Percentiles rank a stretch among this genome's conserved stretches.
phyloP scores from a whole-genome alignment of 495 filamentous ascomycete species.

The Neurospora tetrasperma region DNA sequence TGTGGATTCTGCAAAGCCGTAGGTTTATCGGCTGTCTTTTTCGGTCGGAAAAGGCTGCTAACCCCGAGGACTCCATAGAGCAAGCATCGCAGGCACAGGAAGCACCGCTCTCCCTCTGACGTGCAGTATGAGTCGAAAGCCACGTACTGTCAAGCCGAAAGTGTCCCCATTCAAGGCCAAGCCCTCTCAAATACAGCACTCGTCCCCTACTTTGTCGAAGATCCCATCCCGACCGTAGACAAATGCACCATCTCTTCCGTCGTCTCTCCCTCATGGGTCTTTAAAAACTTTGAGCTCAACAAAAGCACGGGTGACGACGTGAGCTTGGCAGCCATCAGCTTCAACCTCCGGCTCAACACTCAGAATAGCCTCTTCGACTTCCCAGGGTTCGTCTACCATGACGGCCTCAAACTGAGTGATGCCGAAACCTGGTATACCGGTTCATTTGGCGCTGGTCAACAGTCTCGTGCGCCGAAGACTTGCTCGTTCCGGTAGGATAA shows the following conservation, averaged over 20 bases:
- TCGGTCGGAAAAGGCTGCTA: background rate
- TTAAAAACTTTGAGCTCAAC: slow-evolving; percentile 16
- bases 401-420: background rate
- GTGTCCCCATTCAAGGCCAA: slow-evolving; percentile 6
- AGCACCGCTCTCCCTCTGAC: slow-evolving; percentile 2
- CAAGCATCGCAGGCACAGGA: slow-evolving; percentile 11
- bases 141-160: slow-evolving; percentile 2
- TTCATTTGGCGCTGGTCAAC: slow-evolving; percentile 9
- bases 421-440: slow-evolving; percentile 15
- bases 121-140: background rate
- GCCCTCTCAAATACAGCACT: no score
- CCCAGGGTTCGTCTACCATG: slow-evolving; percentile 6
- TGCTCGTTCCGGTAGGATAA: slow-evolving; percentile 13
- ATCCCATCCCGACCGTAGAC: slow-evolving; percentile 13
- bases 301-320: slow-evolving; percentile 1
- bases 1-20: slow-evolving; percentile 19
- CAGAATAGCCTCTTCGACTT: slow-evolving; percentile 10
- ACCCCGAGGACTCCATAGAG: background rate
- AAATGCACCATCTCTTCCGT: slow-evolving; percentile 21
- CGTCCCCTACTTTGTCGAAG: slow-evolving; percentile 17
- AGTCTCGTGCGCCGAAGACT: slow-evolving; percentile 9
- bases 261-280: slow-evolving; percentile 13
- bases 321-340: slow-evolving; percentile 9
- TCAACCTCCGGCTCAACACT: slow-evolving; percentile 19
- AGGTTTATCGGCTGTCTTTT: background rate